These are phyloP conservation scores for Saccharomycopsis sp. DNA, from an alignment of 805 yeast species.

Conservation along the genomic window DNA sequence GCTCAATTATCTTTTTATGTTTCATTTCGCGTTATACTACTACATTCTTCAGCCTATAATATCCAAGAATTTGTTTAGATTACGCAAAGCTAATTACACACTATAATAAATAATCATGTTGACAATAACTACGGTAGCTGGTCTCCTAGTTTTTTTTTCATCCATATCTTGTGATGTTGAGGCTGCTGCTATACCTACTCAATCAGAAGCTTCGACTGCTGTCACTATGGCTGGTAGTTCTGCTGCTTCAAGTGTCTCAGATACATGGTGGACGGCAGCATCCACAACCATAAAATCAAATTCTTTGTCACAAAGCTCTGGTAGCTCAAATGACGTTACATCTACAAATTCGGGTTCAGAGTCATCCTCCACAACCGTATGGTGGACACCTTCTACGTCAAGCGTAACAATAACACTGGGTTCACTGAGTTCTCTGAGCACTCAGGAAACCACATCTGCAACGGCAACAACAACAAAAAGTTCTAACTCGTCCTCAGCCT, in stretches of 20 bases:
- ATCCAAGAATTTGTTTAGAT: too few species aligned
- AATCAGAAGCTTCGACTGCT: neutral
- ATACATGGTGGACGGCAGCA: neutral
- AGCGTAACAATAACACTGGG: neutral
- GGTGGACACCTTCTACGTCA: neutral
- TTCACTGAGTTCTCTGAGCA: neutral
- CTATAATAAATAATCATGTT: too few species aligned
- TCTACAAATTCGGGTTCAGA: neutral
- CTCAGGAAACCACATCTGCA: neutral
- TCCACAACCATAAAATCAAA: neutral
- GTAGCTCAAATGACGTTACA: neutral
- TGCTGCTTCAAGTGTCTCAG: neutral
- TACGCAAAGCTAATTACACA: too few species aligned
- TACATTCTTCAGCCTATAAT: neutral
- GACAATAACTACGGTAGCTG: neutral
- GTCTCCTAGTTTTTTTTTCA: neutral
- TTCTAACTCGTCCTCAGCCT: constrained; percentile 30
- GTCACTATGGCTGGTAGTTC: neutral
- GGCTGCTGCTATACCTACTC: neutral
- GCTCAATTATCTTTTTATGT: neutral
- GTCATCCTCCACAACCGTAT: neutral
- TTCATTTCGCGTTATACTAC: neutral
- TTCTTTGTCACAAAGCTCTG: neutral
- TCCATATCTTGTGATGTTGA: neutral
- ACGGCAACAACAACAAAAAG: constrained; percentile 21